Evolutionary conservation across 768 basidiomycete species (phyloP).

Genomic region (Russula ochroleuca): DNA sequence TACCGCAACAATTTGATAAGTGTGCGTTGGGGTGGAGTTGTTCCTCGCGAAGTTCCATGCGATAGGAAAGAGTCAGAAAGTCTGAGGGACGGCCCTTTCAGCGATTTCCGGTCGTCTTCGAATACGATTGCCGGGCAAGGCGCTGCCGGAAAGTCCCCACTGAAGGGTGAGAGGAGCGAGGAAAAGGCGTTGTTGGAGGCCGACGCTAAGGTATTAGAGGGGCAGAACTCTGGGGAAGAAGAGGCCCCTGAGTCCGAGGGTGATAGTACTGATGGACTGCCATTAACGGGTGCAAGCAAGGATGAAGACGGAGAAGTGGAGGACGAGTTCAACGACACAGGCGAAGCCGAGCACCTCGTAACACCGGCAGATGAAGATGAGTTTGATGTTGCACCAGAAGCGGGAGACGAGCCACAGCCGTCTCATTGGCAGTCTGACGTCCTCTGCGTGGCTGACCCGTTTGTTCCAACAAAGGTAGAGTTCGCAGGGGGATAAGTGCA

Average conservation of each 20-base stretch:
- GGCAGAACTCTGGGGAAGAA: neutral
- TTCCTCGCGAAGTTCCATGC: slow-evolving; percentile 27
- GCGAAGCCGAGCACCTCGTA: neutral
- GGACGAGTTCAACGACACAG: neutral
- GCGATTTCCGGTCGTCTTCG: slow-evolving; percentile 8
- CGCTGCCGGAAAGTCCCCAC: neutral
- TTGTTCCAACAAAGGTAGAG: slow-evolving; percentile 39
- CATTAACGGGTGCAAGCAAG: neutral
- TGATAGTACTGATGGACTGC: neutral
- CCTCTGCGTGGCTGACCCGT: slow-evolving; percentile 40
- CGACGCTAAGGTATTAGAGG: neutral
- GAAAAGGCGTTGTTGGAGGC: neutral
- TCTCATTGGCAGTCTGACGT: slow-evolving; percentile 21
- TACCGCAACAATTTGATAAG: slow-evolving; percentile 35
- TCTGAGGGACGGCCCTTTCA: slow-evolving; percentile 21
- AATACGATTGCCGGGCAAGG: neutral
- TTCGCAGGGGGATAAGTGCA: neutral
- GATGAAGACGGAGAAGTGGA: slow-evolving; percentile 1
- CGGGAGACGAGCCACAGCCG: slow-evolving; percentile 2
- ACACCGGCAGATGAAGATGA: slow-evolving; percentile 4
- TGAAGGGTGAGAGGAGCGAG: neutral
- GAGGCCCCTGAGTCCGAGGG: neutral
- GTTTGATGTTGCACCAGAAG: neutral
- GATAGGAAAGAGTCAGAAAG: slow-evolving; percentile 4
- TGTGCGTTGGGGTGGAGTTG: slow-evolving; percentile 42